Base-by-base conservation (phyloP, 441 rosid genomes). In the Gossypium schwendimanii region DNA sequence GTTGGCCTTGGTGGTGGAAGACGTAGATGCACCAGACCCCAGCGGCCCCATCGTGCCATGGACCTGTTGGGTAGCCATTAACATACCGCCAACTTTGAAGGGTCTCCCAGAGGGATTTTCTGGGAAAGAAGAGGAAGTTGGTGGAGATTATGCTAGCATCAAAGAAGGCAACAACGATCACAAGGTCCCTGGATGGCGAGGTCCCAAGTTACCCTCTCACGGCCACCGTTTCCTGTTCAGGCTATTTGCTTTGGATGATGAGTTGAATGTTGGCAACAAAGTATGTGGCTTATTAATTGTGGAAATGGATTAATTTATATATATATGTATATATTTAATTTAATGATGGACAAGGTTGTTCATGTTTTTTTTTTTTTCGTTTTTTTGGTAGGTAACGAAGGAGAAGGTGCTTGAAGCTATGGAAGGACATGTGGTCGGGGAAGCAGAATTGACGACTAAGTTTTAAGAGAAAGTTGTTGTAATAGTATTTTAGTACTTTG, bases 131-230 rank as follows among this genome's bases (percentile, higher is more conserved):
- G 89, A 80, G 69, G 79, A 85, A 26, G 6, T 17, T 3, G 82
- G 83, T 0, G 86, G 82, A 14, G 84, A 83, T 0, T 76, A 74
- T 72, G 86, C 67, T 0, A 53, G 62, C 44, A 84, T 90, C 47
- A 84, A 82, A 26, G 96, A 92, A 75, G 96, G 97, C 0, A 50
- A 77, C 41, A 92, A 85, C 75, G 97, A 90, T 73, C 72, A 80
- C 72, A 92, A 92, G 70, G 77, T 88, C 39, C 96, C 92, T 0
- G 97, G 93, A 0, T 89, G 97, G 97, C 87, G 90, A 1, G 91
- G 81, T 4, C 92, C 92, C 0, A 80, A 73, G 80, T 21, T 89
- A 64, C 90, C 90, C 12, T 62, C 64, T 44, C 91, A 85, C 26
- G 88, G 83, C 17, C 94, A 90, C 49, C 81, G 94, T 67, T 77